These are phyloP conservation scores for Microbotryum violaceum DNA, from an alignment of 1,284 basidiomycete species.

Conservation along the genomic window DNA sequence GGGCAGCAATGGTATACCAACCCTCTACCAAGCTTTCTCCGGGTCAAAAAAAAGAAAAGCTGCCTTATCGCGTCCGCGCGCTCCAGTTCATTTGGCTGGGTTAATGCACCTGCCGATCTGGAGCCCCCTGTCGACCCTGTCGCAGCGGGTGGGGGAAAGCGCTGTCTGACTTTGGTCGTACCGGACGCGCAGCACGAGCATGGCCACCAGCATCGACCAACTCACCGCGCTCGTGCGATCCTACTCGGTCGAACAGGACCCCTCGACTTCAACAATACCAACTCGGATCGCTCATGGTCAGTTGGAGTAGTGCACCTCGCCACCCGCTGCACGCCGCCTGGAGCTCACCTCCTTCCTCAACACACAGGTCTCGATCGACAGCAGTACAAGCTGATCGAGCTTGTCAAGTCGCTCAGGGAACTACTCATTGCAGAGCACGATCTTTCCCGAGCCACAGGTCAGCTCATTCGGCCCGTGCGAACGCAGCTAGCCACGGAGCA, in stretches of 20 bases:
- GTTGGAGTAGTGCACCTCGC: background rate
- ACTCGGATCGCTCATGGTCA: slow-evolving; percentile 15
- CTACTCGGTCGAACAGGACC: slow-evolving; percentile 8
- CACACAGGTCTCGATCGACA: slow-evolving; percentile 6
- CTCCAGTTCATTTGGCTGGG: too few relatives aligned
- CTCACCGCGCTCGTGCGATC: slow-evolving; percentile 8
- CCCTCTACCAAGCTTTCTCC: too few relatives aligned
- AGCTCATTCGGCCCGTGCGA: slow-evolving; percentile 14
- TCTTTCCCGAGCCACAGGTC: slow-evolving; percentile 67
- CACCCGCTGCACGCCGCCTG: background rate
- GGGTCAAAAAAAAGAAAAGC: too few relatives aligned
- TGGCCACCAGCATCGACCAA: background rate
- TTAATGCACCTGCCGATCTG: too few relatives aligned
- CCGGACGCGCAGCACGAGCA: background rate
- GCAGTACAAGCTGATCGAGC: slow-evolving; percentile 50
- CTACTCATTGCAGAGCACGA: slow-evolving; percentile 82
- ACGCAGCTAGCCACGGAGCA: too few relatives aligned
- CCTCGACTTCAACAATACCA: slow-evolving; percentile 5
- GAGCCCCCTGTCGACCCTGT: too few relatives aligned
- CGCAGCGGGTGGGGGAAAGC: background rate
- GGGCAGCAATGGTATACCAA: too few relatives aligned
- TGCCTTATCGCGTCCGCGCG: too few relatives aligned
- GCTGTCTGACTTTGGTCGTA: background rate
- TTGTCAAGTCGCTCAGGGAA: slow-evolving; percentile 81
- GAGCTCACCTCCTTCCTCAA: background rate